Percentiles rank a stretch among this genome's conserved stretches.
phyloP scores from a whole-genome alignment of 2,329 filamentous ascomycete genomes.

The Paracorniculantispora psalliotae region DNA sequence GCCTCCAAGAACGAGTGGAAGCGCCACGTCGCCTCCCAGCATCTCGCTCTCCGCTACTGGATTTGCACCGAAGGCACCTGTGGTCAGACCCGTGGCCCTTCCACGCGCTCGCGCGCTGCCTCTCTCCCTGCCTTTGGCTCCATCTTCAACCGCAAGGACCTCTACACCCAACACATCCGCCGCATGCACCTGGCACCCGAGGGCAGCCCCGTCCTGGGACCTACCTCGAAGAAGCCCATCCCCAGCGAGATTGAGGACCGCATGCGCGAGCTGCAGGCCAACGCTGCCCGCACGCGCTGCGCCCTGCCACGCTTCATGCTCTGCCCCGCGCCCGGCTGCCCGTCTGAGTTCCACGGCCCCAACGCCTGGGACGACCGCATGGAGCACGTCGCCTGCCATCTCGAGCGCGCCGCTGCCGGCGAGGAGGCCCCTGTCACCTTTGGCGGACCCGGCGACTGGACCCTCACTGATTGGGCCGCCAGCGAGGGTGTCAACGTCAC shows the following conservation, averaged over 20 bases:
- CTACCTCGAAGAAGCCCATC: constrained; percentile 30
- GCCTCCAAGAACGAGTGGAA: constrained; percentile 93
- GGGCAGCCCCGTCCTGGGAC: constrained; percentile 24
- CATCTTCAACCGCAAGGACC: constrained; percentile 83
- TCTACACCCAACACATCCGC: constrained; percentile 82
- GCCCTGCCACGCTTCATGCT: constrained; percentile 53
- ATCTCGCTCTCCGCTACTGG: constrained; percentile 70
- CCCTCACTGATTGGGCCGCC: constrained; percentile 38
- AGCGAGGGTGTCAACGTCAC: constrained; percentile 34
- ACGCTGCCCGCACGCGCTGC: constrained; percentile 58
- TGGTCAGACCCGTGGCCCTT: constrained; percentile 27
- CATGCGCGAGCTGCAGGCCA: constrained; percentile 50
- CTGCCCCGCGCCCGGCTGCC: constrained; percentile 62
- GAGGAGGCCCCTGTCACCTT: constrained; percentile 29
- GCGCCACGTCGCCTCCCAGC: constrained; percentile 75
- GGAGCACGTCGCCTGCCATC: constrained; percentile 81
- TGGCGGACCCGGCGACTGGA: constrained; percentile 33
- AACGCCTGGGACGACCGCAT: constrained; percentile 75
- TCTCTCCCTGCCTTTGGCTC: constrained; percentile 47
- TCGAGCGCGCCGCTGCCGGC: constrained; percentile 47
- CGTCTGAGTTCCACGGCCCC: constrained; percentile 51
- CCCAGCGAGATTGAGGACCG: constrained; percentile 44
- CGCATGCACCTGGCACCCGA: constrained; percentile 69
- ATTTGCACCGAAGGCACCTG: constrained; percentile 65
- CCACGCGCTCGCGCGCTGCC: constrained; percentile 11